Evolutionary conservation across 257 asterid genomes (phyloP), one percentile per base, ranked within the genome.

Genomic region (Lycium barbarum): DNA sequence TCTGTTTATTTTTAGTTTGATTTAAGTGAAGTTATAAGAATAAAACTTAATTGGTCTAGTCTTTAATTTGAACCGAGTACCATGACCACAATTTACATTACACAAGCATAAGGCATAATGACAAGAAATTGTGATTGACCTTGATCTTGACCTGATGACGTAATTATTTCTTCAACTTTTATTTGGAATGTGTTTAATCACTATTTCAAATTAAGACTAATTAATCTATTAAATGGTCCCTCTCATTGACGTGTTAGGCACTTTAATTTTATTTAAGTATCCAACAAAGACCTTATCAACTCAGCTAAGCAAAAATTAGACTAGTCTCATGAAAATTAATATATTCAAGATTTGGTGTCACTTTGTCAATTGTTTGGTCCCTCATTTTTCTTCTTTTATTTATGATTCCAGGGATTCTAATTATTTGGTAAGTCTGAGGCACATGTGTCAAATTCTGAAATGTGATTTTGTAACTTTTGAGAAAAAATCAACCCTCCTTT

Each of bases 171-270:
- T 58, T 58, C 22, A 58, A 18, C 9, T 15, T 15, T 15, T 7
- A 49, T 15, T 1, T 58, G 1, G 26, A 58, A 58, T 58, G 65
- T 5, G 26, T 58, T n/a, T 58, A 7, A 58, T 58, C 65, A 58
- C 65, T 0, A 5, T 58, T 18, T 47, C 51, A 47, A 76, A 51
- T 76, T 22, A 49, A 22, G 63, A 76, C 2, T 76, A 51, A 74
- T 74, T 49, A 49, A 76, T 76, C 62, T 6, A 51, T 51, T 51
- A 22, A 49, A 12, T 51, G 22, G 15, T 51, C 45, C 81, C 13
- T 74, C 22, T 76, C 14, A 26, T 76, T 76, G 62, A 76, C 81
- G 43, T 49, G 20, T 49, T 51, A 51, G 81, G 61, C 33, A 76
- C 7, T 76, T 76, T 51, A 13, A 76, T 13, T 26, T 74, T 0